Conservation (phyloP, 768 basidiomycete species). For the Hemileccinum impolitum region DNA sequence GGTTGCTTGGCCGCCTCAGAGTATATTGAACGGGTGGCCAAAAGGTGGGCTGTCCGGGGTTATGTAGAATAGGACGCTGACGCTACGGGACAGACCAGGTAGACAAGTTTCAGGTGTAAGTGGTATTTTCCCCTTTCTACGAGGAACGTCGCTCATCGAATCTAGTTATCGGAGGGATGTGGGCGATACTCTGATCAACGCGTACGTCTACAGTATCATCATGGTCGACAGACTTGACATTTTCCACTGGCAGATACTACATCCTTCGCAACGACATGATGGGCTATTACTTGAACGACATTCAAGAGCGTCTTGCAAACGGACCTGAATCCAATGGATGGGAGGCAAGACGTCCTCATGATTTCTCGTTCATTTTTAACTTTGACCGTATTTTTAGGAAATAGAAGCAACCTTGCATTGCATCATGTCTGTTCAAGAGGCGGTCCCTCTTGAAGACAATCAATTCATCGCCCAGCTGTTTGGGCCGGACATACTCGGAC, state of each 20-base stretch:
- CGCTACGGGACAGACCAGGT: conserved; percentile 54
- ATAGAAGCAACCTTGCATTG: conserved; percentile 87
- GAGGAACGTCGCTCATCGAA: conserved; percentile 2
- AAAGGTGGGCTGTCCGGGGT: conserved; percentile 50
- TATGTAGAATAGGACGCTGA: not conserved
- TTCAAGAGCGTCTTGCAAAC: conserved; percentile 50
- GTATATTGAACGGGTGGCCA: conserved; percentile 49
- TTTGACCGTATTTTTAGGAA: conserved; percentile 46
- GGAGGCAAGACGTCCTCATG: conserved; percentile 54
- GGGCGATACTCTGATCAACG: conserved; percentile 85
- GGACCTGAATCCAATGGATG: conserved; percentile 51
- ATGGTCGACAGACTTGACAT: conserved; percentile 6
- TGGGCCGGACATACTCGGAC: conserved; percentile 64
- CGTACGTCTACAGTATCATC: conserved; percentile 45
- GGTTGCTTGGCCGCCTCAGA: conserved; percentile 62
- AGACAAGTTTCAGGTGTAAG: conserved; percentile 78
- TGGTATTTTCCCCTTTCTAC: conserved; percentile 5
- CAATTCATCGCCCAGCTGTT: conserved; percentile 62
- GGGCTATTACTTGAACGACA: conserved; percentile 60
- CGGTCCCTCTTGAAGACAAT: conserved; percentile 59
- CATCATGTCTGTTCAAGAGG: conserved; percentile 84
- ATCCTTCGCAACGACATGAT: conserved; percentile 84
- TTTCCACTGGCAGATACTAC: conserved; percentile 75
- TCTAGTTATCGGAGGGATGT: conserved; percentile 78
- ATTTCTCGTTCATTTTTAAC: not conserved